These are phyloP conservation scores for Globisporangium barbulae DNA, from an alignment of 352 stramenopile species.

Conservation along the genomic window DNA sequence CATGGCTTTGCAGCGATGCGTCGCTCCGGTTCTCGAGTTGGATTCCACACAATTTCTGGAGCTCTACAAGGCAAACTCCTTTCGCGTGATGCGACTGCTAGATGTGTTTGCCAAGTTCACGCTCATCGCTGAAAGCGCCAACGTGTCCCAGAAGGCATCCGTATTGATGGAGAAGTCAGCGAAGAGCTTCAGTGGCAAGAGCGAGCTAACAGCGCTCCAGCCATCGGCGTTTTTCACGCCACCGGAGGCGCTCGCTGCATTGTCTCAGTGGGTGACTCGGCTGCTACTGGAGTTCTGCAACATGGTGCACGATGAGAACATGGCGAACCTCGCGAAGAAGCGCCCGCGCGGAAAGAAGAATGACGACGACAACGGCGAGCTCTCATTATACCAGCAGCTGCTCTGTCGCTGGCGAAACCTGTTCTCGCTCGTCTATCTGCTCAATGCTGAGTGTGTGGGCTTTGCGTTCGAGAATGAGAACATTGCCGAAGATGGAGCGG, in stretches of 20 bases:
- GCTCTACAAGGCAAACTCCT: slow-evolving; percentile 48
- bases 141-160: slow-evolving; percentile 47
- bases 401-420: slow-evolving; percentile 68
- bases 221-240: slow-evolving; percentile 64
- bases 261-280: slow-evolving; percentile 52
- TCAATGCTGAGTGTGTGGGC: slow-evolving; percentile 58
- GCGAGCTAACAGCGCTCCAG: slow-evolving; percentile 46
- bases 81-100: slow-evolving; percentile 60
- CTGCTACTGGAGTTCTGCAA: slow-evolving; percentile 52
- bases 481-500: slow-evolving; percentile 37
- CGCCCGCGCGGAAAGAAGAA: slow-evolving; percentile 36
- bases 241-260: slow-evolving; percentile 31
- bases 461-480: slow-evolving; percentile 54
- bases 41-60: slow-evolving; percentile 35
- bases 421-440: slow-evolving; percentile 56
- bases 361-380: slow-evolving; percentile 19
- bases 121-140: slow-evolving; percentile 45
- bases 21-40: slow-evolving; percentile 44
- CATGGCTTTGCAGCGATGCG: slow-evolving; percentile 34
- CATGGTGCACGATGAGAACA: slow-evolving; percentile 29
- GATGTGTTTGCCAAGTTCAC: slow-evolving; percentile 70
- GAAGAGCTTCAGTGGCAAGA: slow-evolving; percentile 35
- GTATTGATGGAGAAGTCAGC: slow-evolving; percentile 40
- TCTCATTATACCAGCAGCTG: slow-evolving; percentile 36
- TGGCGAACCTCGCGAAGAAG: slow-evolving; percentile 45